Percentiles rank a stretch among this genome's conserved stretches.
Conservation (phyloP, 2,329 filamentous ascomycete genomes). For the Hypocrella siamensis region DNA sequence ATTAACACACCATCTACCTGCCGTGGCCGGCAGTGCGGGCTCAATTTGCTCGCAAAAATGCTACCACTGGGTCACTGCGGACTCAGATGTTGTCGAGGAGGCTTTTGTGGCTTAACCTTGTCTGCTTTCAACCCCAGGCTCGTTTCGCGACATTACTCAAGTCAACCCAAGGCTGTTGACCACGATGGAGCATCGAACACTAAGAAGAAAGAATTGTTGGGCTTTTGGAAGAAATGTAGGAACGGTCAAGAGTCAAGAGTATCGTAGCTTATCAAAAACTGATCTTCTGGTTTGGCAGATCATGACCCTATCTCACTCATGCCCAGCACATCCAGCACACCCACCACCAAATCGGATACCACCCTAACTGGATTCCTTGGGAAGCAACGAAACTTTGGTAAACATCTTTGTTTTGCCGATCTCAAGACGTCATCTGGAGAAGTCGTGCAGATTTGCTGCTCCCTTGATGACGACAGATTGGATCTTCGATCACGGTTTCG, state of each 20-base stretch:
- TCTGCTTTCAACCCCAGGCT: no score
- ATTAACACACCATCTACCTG: no score
- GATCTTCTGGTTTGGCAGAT: no score
- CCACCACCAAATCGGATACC: constrained; percentile 2
- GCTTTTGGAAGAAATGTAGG: constrained; percentile 17
- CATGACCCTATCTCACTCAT: no score
- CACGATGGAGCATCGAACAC: neutral
- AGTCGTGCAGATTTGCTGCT: constrained; percentile 29
- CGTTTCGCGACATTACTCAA: neutral
- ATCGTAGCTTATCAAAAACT: no score
- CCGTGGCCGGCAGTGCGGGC: neutral
- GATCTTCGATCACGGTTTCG: constrained; percentile 25
- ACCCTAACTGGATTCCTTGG: constrained; percentile 49
- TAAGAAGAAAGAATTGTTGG: constrained; percentile 10
- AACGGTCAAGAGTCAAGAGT: no score
- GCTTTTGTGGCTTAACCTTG: no score
- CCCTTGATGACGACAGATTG: constrained; percentile 18
- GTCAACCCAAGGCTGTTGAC: neutral
- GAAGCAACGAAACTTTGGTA: constrained; percentile 49
- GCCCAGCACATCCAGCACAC: no score
- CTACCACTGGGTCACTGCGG: constrained; percentile 10
- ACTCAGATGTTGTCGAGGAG: no score
- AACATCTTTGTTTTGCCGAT: constrained; percentile 56
- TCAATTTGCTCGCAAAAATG: constrained; percentile 9
- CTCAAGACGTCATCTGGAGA: constrained; percentile 22